Base-by-base conservation (phyloP, 352 stramenopile genomes). In the Thalassiosira exigua region DNA sequence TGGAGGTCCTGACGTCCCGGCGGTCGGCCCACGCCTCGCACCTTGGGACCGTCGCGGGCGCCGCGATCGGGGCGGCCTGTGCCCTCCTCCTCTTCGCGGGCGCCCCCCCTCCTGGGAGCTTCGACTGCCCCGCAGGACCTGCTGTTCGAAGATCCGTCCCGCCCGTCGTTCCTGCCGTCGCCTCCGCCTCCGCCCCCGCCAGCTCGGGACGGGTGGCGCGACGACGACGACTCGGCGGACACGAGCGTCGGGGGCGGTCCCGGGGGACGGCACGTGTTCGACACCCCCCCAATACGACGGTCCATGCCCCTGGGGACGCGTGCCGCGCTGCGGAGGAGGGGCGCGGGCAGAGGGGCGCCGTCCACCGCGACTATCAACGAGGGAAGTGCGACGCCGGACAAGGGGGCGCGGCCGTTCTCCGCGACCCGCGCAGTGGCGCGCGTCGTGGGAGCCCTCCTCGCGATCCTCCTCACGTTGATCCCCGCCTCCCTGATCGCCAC, bases 151-250 rank as follows among this genome's bases (percentile, higher is more conserved):
- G 75, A 44, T 14, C 7, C 7, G 14, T 14, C 36, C 36, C 36
- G 7, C 36, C 36, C 53, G n/a, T 30, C 50, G 14, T 68, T 68
- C 21, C 75, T 66, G 11, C 74, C 75, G 22, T 68, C 74, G 41
- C 41, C 59, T 58, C 53, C 53, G n/a, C 36, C 50, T 12, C 75
- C 75, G 21, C 75, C 74, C 14, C 74, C 75, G 22, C 75, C 74
- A 50, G 29, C 59, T 58, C 53, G 24, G 21, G 21, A 9, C 36
- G 41, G 29, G 24, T 69, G 42, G 9, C 46, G 46, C 27, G 58
- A 39, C 12, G 75, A 84, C 56, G 75, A 83, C 33, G 67, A 84
- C 64, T 84, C 75, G 0, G 64, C 61, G 44, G 75, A 84, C 33
- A 75, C 75, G 21, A 84, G 68, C 59, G 51, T 84, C 42, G 69